phyloP scores from a whole-genome alignment of 306 rosid species.

The Arachis stenosperma region DNA sequence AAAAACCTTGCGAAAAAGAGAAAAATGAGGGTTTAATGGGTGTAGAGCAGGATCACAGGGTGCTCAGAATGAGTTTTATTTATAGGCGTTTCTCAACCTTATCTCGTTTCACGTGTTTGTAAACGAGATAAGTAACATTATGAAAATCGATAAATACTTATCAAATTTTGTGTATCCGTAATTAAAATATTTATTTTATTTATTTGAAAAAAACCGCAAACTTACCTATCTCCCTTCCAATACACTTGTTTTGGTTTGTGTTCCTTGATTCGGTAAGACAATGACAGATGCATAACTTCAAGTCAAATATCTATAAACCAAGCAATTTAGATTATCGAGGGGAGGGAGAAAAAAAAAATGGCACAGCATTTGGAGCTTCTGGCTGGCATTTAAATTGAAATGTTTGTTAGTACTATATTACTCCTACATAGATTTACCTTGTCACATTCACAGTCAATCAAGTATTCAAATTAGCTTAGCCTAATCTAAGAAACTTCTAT shows the following conservation, averaged over 20 bases:
- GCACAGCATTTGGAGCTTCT: constrained; percentile 36
- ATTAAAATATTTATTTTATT: no score
- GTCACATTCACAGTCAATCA: neutral
- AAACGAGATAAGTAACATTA: no score
- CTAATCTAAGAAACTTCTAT: neutral
- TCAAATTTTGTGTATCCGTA: no score
- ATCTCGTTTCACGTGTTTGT: no score
- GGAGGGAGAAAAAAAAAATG: constrained; percentile 30
- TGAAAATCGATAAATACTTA: no score
- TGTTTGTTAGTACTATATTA: neutral
- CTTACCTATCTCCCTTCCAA: neutral
- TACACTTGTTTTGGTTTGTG: constrained; percentile 35
- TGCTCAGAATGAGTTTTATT: no score
- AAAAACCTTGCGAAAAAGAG: no score
- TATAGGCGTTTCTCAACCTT: no score
- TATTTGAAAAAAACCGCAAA: neutral
- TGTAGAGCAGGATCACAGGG: no score
- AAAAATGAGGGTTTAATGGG: no score
- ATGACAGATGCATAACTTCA: constrained; percentile 40
- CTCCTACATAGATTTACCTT: neutral
- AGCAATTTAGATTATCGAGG: constrained; percentile 39
- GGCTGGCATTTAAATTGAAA: constrained; percentile 36
- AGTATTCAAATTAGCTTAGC: neutral
- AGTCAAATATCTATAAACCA: constrained; percentile 39
- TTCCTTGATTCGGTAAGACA: constrained; percentile 41